Evolutionary conservation across 306 rosid species (phyloP).

Genomic region (cucumber (Cucumis sativus)): Cucumber_9930_V3 NC_026655.2:521001-521500

Average conservation of each 20-base stretch:
- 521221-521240: slow-evolving; percentile 24
- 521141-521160: slow-evolving; percentile 26
- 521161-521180: slow-evolving; percentile 19
- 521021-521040: no score
- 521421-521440: background rate
- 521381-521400: background rate
- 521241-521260: background rate
- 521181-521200: slow-evolving; percentile 36
- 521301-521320: slow-evolving; percentile 18
- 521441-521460: background rate
- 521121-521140: slow-evolving; percentile 13
- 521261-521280: background rate
- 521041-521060: background rate
- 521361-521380: slow-evolving; percentile 12
- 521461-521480: background rate
- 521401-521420: background rate
- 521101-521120: background rate
- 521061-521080: background rate
- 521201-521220: slow-evolving; percentile 16
- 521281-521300: slow-evolving; percentile 14
- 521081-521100: background rate
- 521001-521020: no score
- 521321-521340: slow-evolving; percentile 1
- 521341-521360: slow-evolving; percentile 14
- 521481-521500: background rate